Conservation (phyloP, 139 green algal genomes). For the Ostreobium quekettii region DNA sequence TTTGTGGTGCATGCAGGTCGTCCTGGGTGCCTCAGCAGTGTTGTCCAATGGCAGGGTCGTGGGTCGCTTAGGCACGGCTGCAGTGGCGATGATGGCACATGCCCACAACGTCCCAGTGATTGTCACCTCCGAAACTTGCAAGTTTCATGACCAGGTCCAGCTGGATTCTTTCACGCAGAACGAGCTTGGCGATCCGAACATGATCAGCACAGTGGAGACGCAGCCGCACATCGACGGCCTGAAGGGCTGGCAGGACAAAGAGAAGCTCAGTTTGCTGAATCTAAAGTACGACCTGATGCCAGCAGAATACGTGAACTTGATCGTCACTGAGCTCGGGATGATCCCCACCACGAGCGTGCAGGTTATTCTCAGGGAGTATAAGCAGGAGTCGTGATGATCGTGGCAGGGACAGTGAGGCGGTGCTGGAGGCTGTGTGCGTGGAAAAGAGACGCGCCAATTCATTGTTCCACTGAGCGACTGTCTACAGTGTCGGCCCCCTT, state of each 20-base stretch:
- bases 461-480: no score
- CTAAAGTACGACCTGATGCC: slow-evolving; percentile 93
- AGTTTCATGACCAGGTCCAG: slow-evolving; percentile 89
- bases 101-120: slow-evolving; percentile 75
- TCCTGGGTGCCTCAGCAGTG: slow-evolving; percentile 83
- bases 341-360: slow-evolving; percentile 85
- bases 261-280: slow-evolving; percentile 71
- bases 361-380: slow-evolving; percentile 74
- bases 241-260: slow-evolving; percentile 36
- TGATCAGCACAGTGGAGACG: slow-evolving; percentile 36
- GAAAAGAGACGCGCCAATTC: no score
- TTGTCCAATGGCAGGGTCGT: slow-evolving; percentile 89
- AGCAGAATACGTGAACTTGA: slow-evolving; percentile 79
- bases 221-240: slow-evolving; percentile 27
- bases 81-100: slow-evolving; percentile 73
- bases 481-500: no score
- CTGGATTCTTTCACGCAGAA: slow-evolving; percentile 91
- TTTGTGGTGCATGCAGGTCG: background rate
- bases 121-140: slow-evolving; percentile 90
- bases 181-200: slow-evolving; percentile 79
- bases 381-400: no score
- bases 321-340: slow-evolving; percentile 89
- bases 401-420: no score
- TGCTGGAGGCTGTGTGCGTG: no score
- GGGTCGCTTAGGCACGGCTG: slow-evolving; percentile 65